Evolutionary conservation across 805 yeast species (phyloP), one percentile per base, ranked within the genome.

Genomic region (Starmerella davenportii): DNA sequence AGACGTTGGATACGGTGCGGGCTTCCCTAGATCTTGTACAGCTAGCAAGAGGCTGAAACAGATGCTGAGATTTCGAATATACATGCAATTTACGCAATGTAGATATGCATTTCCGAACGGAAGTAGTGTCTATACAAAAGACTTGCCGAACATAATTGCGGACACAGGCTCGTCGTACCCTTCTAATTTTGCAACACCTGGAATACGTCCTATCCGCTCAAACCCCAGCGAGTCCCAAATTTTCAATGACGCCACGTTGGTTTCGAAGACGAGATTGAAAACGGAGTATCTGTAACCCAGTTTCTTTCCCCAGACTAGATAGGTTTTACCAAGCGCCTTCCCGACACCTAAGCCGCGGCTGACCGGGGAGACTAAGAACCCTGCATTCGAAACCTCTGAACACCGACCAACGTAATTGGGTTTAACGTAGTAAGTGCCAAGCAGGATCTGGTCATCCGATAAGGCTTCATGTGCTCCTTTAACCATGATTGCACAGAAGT

Each of bases 201-300:
- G 74, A 13, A 85, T 63, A 14, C 63, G 60, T 0, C 95, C 95
- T 29, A 81, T 74, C 37, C 82, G 61, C 13, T 78, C 77, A 49
- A 84, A 85, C 2, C 93, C 92, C 20, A 85, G 63, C 1, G 62
- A 48, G 37, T 84, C 94, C 95, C 96, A 85, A 38, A 79, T 76
- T 50, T 61, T 66, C 49, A 64, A 55, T 50, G 93, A 79, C 2
- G 84, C 94, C 3, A 59, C 61, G 53, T 85, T 85, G 2, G 84
- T 74, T 36, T 66, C 90, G 53, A 76, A 85, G 1, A 85, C 96
- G 36, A 85, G 64, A 56, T 85, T 85, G 65, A 79, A 85, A 13
- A 85, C 87, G 5, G 87, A 76, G 51, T 80, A 80, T 4, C 66
- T 70, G 57, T 76, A 85, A 0, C 94, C 94, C 24, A 85, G 58